Conservation (phyloP, 2,329 filamentous ascomycete genomes). For the Ascosphaera apis region DNA sequence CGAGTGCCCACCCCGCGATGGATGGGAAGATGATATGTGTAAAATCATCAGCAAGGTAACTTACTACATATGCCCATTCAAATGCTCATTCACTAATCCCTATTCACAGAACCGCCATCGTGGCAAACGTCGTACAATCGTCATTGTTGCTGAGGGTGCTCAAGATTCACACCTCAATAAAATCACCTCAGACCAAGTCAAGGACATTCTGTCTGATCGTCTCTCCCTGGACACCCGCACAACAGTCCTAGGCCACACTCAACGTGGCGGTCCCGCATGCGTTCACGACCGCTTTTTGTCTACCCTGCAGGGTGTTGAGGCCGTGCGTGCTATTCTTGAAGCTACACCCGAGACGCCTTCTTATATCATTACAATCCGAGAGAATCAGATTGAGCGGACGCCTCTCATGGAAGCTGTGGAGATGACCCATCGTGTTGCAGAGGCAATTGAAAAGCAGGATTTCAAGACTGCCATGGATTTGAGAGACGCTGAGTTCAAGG, state of each 20-base stretch:
- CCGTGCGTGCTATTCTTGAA: constrained; percentile 74
- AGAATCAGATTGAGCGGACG: constrained; percentile 91
- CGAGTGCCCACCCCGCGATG: constrained; percentile 66
- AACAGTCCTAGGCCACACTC: constrained; percentile 90
- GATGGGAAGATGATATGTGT: constrained; percentile 82
- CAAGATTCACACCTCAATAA: constrained; percentile 65
- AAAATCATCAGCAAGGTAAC: constrained; percentile 46
- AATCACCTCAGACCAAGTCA: constrained; percentile 61
- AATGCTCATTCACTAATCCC: constrained; percentile 26
- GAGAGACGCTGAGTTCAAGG: constrained; percentile 78
- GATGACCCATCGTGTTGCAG: constrained; percentile 63
- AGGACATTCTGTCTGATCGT: constrained; percentile 61
- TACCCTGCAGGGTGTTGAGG: constrained; percentile 83
- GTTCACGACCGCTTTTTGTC: constrained; percentile 87
- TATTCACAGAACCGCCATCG: constrained; percentile 48
- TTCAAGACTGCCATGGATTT: constrained; percentile 73
- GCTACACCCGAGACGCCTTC: constrained; percentile 74
- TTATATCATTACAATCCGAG: constrained; percentile 85
- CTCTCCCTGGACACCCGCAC: constrained; percentile 77
- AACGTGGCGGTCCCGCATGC: constrained; percentile 76
- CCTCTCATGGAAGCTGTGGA: constrained; percentile 72
- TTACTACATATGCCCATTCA: constrained; percentile 5
- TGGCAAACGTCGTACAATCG: constrained; percentile 93
- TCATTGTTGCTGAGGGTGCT: constrained; percentile 91
- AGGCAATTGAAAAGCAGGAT: constrained; percentile 61